A percentile compares a stretch with the other conserved stretches of the same genome.
Conservation (phyloP, 805 yeast species). For the Ogataea philodendri region DNA sequence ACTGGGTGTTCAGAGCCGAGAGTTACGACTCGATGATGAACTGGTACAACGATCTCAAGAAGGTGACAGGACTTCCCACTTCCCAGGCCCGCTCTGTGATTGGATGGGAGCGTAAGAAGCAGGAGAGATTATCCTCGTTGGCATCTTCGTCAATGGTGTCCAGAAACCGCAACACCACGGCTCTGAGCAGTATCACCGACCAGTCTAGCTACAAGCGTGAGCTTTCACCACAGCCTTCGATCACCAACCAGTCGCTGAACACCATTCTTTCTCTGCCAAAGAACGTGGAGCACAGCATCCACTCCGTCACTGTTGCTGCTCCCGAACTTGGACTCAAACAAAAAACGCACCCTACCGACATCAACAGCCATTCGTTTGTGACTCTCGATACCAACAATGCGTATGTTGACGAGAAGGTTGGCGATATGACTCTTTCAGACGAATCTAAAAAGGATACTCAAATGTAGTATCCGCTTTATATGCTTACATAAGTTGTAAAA, state of each 20-base stretch:
- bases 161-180: slow-evolving; percentile 18
- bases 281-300: slow-evolving; percentile 2
- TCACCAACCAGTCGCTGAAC: slow-evolving; percentile 25
- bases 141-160: slow-evolving; percentile 30
- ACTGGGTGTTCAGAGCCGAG: slow-evolving; percentile 94
- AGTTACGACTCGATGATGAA: slow-evolving; percentile 72
- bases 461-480: slow-evolving; percentile 12
- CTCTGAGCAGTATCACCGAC: slow-evolving; percentile 19
- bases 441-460: slow-evolving; percentile 27
- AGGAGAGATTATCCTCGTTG: slow-evolving; percentile 21
- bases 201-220: slow-evolving; percentile 18
- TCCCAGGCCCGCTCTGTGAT: slow-evolving; percentile 56
- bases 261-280: slow-evolving; percentile 26
- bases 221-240: slow-evolving; percentile 14
- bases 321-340: slow-evolving; percentile 5
- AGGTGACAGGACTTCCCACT: slow-evolving; percentile 60
- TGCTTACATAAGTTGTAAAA: slow-evolving; percentile 4
- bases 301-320: slow-evolving; percentile 2
- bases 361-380: slow-evolving; percentile 18
- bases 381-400: slow-evolving; percentile 22
- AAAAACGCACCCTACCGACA: slow-evolving; percentile 5
- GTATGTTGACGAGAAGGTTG: slow-evolving; percentile 24
- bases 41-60: slow-evolving; percentile 81
- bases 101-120: slow-evolving; percentile 35
- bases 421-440: slow-evolving; percentile 23